Conservation (phyloP, 2,329 filamentous ascomycete genomes). For the Nectriaceae sp. region DNA sequence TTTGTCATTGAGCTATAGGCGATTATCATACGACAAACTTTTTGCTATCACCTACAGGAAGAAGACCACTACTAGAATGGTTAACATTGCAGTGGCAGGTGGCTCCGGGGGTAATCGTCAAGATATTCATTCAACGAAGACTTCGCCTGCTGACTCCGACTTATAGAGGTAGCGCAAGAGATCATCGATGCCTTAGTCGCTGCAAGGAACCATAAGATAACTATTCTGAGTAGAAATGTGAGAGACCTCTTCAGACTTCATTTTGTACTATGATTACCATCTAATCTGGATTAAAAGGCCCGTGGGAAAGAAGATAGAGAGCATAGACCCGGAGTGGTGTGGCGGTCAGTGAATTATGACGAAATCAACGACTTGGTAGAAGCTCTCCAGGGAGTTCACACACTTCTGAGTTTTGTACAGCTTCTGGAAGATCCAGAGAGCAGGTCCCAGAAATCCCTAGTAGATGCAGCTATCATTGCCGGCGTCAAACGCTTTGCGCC, state of each 20-base stretch:
- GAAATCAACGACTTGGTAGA: conserved; percentile 32
- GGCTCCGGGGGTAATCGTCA: conserved; percentile 24
- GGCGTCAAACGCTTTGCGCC: conserved; percentile 63
- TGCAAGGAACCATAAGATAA: conserved; percentile 52
- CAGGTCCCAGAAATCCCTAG: conserved; percentile 43
- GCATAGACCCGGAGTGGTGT: conserved; percentile 27
- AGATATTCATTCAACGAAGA: too few species aligned
- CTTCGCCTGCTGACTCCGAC: background rate
- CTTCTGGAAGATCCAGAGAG: conserved; percentile 33
- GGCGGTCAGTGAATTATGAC: conserved; percentile 48
- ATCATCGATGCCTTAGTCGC: conserved; percentile 52
- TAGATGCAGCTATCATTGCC: conserved; percentile 58
- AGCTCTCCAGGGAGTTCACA: conserved; percentile 49
- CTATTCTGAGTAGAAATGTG: conserved; percentile 51
- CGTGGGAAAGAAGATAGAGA: background rate
- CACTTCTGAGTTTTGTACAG: conserved; percentile 54
- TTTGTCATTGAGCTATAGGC: too few species aligned
- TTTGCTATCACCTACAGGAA: background rate
- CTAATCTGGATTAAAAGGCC: too few species aligned
- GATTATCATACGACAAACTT: too few species aligned
- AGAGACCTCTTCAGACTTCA: conserved; percentile 1
- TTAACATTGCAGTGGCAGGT: conserved; percentile 25
- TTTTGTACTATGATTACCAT: background rate
- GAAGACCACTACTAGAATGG: conserved; percentile 15
- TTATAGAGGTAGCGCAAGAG: conserved; percentile 53